Evolutionary conservation across 176 grass and related monocot genomes (phyloP).

Genomic region (Neostapfia colusana): DNA sequence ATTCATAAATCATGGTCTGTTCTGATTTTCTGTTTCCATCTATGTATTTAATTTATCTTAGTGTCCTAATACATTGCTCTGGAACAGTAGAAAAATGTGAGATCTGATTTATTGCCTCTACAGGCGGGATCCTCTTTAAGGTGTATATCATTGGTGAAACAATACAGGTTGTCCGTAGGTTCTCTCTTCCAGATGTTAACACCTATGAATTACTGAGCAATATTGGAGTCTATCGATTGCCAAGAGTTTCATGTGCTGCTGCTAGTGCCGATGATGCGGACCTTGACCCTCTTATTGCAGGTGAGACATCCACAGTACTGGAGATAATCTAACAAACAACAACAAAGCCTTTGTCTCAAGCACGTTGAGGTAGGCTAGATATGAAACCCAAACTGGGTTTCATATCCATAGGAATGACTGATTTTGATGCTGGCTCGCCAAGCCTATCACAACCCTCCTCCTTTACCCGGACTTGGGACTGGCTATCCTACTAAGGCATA

Average conservation of each 20-base stretch:
- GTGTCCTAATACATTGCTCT: not conserved
- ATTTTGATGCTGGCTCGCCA: no score
- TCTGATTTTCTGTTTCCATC: not conserved
- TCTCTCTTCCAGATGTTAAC: conserved; percentile 73
- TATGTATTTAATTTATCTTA: not conserved
- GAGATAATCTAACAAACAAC: not conserved
- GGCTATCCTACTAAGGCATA: no score
- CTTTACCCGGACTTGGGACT: no score
- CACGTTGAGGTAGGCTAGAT: no score
- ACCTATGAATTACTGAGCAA: conserved; percentile 49
- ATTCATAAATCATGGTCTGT: conserved; percentile 77
- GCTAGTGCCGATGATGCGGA: conserved; percentile 66
- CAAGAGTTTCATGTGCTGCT: conserved; percentile 82
- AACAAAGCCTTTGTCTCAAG: no score
- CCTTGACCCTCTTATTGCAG: conserved; percentile 66
- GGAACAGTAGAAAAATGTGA: conserved; percentile 20
- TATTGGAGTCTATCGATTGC: conserved; percentile 57
- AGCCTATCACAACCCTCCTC: no score
- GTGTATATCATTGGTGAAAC: conserved; percentile 75
- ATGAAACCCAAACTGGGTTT: no score
- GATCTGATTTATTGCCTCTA: conserved; percentile 29
- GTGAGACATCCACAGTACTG: conserved; percentile 36
- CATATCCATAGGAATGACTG: no score
- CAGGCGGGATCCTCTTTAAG: conserved; percentile 85
- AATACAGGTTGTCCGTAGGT: conserved; percentile 62